Percentiles rank a stretch among this genome's conserved stretches.
phyloP scores from a whole-genome alignment of 305 asterid genomes.

The Stenogyne calaminthoides region DNA sequence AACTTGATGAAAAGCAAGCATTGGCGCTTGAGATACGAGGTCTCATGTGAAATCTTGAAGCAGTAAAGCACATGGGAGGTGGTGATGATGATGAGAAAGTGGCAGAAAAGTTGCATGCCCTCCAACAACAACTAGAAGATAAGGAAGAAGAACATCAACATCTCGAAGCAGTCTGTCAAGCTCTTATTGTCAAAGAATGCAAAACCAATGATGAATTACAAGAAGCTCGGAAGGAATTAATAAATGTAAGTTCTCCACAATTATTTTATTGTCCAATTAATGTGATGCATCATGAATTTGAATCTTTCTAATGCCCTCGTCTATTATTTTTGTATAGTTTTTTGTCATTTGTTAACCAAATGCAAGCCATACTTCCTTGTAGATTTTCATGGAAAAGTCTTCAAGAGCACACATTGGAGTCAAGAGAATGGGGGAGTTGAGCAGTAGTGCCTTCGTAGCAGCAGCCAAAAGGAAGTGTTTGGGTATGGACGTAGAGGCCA shows the following conservation, averaged over 20 bases:
- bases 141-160: conserved; percentile 42
- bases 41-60: conserved; percentile 46
- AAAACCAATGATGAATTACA: conserved; percentile 46
- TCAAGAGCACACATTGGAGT: conserved; percentile 38
- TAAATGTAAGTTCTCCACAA: conserved; percentile 36
- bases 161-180: conserved; percentile 37
- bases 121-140: conserved; percentile 40
- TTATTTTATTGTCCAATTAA: neutral
- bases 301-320: neutral
- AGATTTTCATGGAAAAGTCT: conserved; percentile 31
- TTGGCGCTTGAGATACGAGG: conserved; percentile 52
- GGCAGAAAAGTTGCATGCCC: conserved; percentile 31
- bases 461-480: conserved; percentile 43
- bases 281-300: neutral
- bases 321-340: neutral
- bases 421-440: conserved; percentile 61
- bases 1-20: conserved; percentile 64
- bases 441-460: conserved; percentile 36
- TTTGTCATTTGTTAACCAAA: neutral
- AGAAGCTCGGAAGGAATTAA: conserved; percentile 52
- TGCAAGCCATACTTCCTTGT: neutral
- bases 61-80: conserved; percentile 50
- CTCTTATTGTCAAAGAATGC: conserved; percentile 44
- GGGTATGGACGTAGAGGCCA: conserved; percentile 30
- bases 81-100: conserved; percentile 45